Base-by-base conservation (phyloP, 495 filamentous ascomycete genomes). In the Barbatosphaeria neglecta region DNA sequence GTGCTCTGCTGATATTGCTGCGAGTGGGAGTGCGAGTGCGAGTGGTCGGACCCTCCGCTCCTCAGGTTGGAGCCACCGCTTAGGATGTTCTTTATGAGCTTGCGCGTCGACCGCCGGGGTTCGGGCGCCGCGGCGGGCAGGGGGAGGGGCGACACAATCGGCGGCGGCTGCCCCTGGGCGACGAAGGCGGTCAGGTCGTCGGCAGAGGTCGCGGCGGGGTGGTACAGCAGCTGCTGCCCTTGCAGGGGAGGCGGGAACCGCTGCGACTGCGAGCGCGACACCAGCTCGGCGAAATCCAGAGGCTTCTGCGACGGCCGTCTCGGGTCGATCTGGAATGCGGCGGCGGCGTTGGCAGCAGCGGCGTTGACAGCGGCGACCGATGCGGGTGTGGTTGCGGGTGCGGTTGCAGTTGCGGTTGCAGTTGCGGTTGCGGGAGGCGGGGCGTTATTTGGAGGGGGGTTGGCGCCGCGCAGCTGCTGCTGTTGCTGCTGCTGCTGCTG, bases 1-100 rank as follows among this genome's bases (percentile, higher is more conserved):
- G 65, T 57, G 42, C 49, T 51, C 18, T 55, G 50, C 17, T 49
- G 25, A 25, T 23, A 35, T 46, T 69, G 61, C 42, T 62, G 59
- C 49, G 64, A 59, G 23, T 61, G 64, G 37, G 16, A n/a, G 31
- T n/a, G 6, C 31, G 7, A 2, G 6, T 35, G 15, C 27, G 27
- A 13, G 27, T 3, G 27, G 2, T 31, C 31, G 9, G 4, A 4
- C 16, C 31, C 31, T n/a, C 67, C 61, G 43, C 56, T 43, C 44
- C 52, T 58, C 42, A 57, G 63, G 48, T 15, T 15, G 13, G 31
- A 35, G 13, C 31, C 31, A n/a, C 67, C 68, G 47, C 56, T 56
- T 15, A 70, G 55, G 44, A 68, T 65, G 50, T 62, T 68, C 58
- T 66, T 74, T 48, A 72, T 64, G 41, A 71, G 60, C 53, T 64